A percentile compares a stretch with the other conserved stretches of the same genome.
Conservation (phyloP, 805 yeast genomes). For the Metschnikowia santaceciliae region DNA sequence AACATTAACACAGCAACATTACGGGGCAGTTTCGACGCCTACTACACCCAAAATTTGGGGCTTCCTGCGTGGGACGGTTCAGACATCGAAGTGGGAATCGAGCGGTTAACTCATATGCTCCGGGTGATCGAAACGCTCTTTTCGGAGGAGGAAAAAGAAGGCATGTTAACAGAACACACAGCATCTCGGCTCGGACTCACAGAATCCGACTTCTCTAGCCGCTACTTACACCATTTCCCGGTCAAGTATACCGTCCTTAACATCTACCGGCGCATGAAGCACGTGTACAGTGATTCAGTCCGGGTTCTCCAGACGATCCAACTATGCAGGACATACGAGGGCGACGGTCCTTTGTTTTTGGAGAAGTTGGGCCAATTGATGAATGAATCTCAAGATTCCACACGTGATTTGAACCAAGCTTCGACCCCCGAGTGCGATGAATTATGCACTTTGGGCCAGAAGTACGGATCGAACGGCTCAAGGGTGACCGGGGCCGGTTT, state of each 20-base stretch:
- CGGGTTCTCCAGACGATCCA: slow-evolving; percentile 52
- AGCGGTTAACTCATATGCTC: slow-evolving; percentile 39
- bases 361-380: slow-evolving; percentile 49
- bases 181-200: slow-evolving; percentile 41
- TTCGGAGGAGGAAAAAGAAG: slow-evolving; percentile 32
- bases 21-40: slow-evolving; percentile 59
- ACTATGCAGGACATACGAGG: slow-evolving; percentile 27
- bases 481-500: slow-evolving; percentile 80
- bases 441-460: slow-evolving; percentile 50
- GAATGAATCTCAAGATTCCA: slow-evolving; percentile 57
- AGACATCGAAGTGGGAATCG: slow-evolving; percentile 40
- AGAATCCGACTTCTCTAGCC: slow-evolving; percentile 27
- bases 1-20: slow-evolving; percentile 56
- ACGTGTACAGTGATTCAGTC: slow-evolving; percentile 58
- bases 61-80: slow-evolving; percentile 42
- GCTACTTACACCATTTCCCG: slow-evolving; percentile 48
- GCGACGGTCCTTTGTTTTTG: slow-evolving; percentile 34
- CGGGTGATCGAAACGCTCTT: slow-evolving; percentile 42
- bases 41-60: slow-evolving; percentile 31
- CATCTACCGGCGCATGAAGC: slow-evolving; percentile 55
- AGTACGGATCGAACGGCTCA: slow-evolving; percentile 59
- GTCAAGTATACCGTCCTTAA: slow-evolving; percentile 55
- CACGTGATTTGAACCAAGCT: slow-evolving; percentile 46
- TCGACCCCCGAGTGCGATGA: slow-evolving; percentile 50
- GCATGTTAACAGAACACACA: slow-evolving; percentile 49